These are phyloP conservation scores for Castanea mollissima DNA, from an alignment of 306 rosid genomes.

Conservation along the genomic window DNA sequence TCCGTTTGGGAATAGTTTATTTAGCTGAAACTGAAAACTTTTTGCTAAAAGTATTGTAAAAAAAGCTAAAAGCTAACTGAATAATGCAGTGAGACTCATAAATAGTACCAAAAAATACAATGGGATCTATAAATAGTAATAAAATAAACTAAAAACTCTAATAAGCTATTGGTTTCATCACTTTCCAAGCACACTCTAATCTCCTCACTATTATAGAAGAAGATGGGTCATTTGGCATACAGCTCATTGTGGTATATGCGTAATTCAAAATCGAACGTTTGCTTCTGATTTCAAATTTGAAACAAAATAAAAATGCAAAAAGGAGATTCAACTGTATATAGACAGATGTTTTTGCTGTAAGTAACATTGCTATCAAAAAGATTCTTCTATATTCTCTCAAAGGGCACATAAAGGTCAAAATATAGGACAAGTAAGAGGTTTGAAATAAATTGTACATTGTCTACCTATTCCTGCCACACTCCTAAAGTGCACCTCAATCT, in stretches of 20 bases:
- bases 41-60: no score
- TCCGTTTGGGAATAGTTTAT: no score
- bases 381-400: neutral
- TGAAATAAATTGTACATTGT: neutral
- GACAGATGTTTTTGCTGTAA: neutral
- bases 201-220: neutral
- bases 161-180: no score
- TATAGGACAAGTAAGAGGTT: neutral
- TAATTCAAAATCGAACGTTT: neutral
- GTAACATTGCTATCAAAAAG: neutral
- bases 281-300: neutral
- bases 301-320: neutral
- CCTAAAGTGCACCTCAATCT: neutral
- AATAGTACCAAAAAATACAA: no score
- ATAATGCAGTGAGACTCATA: accelerated
- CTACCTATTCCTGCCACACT: neutral
- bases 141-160: no score
- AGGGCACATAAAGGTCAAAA: neutral
- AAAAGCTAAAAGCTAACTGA: no score
- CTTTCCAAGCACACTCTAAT: no score
- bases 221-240: neutral
- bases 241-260: neutral
- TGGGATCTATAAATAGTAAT: no score
- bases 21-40: no score
- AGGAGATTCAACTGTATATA: neutral